A percentile compares a stretch with the other conserved stretches of the same genome.
Conservation (phyloP, 805 yeast species). For the Wickerhamomyces sydowiorum region DNA sequence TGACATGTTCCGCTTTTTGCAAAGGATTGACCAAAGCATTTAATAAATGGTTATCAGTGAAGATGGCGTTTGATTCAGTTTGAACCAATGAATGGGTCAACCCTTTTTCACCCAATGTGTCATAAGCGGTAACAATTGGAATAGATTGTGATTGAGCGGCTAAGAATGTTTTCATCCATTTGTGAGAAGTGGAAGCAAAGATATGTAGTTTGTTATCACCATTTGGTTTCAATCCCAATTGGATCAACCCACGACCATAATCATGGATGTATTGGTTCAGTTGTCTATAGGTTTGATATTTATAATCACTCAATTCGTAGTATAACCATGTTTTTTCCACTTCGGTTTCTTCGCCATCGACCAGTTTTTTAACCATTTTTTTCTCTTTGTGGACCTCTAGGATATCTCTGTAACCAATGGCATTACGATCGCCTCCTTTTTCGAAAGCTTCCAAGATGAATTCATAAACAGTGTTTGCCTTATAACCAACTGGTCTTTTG, state of each 20-base stretch:
- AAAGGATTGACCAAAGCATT: conserved; percentile 66
- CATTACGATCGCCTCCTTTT: conserved; percentile 45
- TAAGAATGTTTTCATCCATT: conserved; percentile 85
- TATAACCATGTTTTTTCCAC: conserved; percentile 85
- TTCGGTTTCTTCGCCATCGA: conserved; percentile 68
- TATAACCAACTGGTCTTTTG: conserved; percentile 56
- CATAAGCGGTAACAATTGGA: conserved; percentile 93
- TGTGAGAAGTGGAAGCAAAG: conserved; percentile 81
- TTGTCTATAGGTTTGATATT: conserved; percentile 57
- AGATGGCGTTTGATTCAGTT: conserved; percentile 73
- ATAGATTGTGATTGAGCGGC: conserved; percentile 76
- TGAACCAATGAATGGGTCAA: conserved; percentile 79
- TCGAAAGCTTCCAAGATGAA: conserved; percentile 56
- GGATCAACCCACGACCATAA: conserved; percentile 71
- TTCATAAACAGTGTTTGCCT: conserved; percentile 66
- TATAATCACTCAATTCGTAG: conserved; percentile 73
- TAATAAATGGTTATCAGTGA: conserved; percentile 77
- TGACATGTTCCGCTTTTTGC: conserved; percentile 51
- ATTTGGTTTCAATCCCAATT: conserved; percentile 63
- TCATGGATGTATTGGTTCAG: conserved; percentile 41
- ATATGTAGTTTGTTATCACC: conserved; percentile 66
- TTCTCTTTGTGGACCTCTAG: conserved; percentile 70
- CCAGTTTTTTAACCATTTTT: conserved; percentile 63
- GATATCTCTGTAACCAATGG: conserved; percentile 77
- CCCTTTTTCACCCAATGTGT: conserved; percentile 87